Evolutionary conservation across 2,329 filamentous ascomycete genomes (phyloP).

Genomic region (Niveomyces coronatus): DNA sequence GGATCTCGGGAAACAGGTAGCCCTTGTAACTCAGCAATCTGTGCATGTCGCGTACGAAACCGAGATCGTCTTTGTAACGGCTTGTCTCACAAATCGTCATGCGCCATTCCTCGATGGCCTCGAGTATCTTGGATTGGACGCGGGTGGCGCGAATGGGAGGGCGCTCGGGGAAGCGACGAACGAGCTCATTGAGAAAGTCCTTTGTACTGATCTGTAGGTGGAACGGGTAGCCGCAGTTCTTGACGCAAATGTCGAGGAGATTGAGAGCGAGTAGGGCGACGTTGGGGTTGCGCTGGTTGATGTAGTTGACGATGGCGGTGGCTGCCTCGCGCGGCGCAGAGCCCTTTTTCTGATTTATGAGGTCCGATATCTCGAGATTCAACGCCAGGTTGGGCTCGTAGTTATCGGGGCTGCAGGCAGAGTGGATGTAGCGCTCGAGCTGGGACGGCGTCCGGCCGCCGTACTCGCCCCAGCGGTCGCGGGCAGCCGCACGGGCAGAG

Average conservation of each 20-base stretch:
- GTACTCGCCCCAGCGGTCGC: slow-evolving; percentile 84
- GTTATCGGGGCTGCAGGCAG: slow-evolving; percentile 93
- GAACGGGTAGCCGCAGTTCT: slow-evolving; percentile 99
- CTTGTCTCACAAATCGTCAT: slow-evolving; percentile 97
- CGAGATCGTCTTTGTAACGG: slow-evolving; percentile 92
- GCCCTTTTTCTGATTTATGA: slow-evolving; percentile 97
- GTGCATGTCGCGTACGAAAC: slow-evolving; percentile 97
- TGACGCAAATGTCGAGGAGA: slow-evolving; percentile 96
- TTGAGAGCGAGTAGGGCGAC: slow-evolving; percentile 82
- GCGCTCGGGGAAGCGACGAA: slow-evolving; percentile 87
- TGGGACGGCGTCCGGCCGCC: slow-evolving; percentile 71
- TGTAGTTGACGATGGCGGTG: slow-evolving; percentile 80
- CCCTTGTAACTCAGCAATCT: slow-evolving; percentile 91
- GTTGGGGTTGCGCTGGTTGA: slow-evolving; percentile 96
- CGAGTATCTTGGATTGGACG: slow-evolving; percentile 86
- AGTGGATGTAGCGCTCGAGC: slow-evolving; percentile 89
- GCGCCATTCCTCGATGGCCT: slow-evolving; percentile 96
- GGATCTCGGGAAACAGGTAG: slow-evolving; percentile 87
- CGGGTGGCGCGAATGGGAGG: slow-evolving; percentile 77
- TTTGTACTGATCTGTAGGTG: slow-evolving; percentile 98
- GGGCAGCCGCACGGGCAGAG: slow-evolving; percentile 86
- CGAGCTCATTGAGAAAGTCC: slow-evolving; percentile 96
- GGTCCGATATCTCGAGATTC: slow-evolving; percentile 90
- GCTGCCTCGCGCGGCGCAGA: slow-evolving; percentile 91
- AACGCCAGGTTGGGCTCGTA: slow-evolving; percentile 96